phyloP scores from a whole-genome alignment of 225 moss, liverwort and hornwort species.

The Antitrichia curtipendula region DNA sequence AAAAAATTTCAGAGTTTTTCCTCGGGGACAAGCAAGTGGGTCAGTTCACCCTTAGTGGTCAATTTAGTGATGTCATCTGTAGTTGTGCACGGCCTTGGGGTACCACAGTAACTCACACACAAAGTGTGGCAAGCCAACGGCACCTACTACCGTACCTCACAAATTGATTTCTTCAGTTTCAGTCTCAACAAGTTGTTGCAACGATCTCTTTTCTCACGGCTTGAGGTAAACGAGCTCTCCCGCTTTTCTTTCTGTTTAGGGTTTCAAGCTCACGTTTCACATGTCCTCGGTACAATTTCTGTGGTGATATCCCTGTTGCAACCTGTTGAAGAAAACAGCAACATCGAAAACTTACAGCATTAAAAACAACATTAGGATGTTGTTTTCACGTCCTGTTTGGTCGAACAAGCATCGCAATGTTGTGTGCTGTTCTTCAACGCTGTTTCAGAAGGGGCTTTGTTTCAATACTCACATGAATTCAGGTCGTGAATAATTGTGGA shows the following conservation, averaged over 20 bases:
- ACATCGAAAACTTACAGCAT: too few relatives aligned
- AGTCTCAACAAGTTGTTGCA: background rate
- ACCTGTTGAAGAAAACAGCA: background rate
- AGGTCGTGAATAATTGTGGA: background rate
- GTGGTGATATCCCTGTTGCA: background rate
- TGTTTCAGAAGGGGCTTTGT: background rate
- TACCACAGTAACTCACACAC: background rate
- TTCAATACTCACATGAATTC: background rate
- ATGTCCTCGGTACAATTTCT: background rate
- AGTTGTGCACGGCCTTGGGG: background rate
- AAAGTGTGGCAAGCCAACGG: background rate
- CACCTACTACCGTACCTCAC: background rate
- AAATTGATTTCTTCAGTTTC: background rate
- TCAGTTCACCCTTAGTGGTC: too few relatives aligned
- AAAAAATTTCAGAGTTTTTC: too few relatives aligned
- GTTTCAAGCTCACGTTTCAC: background rate
- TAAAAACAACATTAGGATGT: too few relatives aligned
- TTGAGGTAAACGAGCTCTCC: background rate
- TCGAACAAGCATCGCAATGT: too few relatives aligned
- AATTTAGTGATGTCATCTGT: background rate
- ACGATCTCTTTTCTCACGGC: background rate
- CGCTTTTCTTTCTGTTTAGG: background rate
- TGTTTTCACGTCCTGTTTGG: background rate
- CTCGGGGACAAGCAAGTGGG: too few relatives aligned
- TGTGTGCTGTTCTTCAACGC: background rate